Percentiles rank a stretch among this genome's conserved stretches.
Conservation (phyloP, 2,329 filamentous ascomycete genomes). For the Mycocentrospora acerina region DNA sequence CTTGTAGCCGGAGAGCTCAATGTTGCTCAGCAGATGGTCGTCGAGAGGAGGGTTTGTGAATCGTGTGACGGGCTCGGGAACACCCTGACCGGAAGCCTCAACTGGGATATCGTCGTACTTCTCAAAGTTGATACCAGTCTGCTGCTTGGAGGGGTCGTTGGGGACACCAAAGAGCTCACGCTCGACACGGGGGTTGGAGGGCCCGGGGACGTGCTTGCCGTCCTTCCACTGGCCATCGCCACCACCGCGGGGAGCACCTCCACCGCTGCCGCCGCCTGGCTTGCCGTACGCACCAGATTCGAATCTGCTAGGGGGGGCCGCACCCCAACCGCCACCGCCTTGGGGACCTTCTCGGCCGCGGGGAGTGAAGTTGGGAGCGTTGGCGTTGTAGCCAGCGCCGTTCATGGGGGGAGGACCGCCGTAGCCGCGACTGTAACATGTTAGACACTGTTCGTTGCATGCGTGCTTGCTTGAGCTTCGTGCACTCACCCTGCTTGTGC, state of each 20-base stretch:
- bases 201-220: conserved; percentile 92
- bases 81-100: conserved; percentile 89
- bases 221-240: conserved; percentile 97
- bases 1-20: conserved; percentile 91
- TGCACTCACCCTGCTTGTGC: conserved; percentile 24
- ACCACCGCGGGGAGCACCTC: conserved; percentile 70
- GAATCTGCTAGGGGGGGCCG: conserved; percentile 50
- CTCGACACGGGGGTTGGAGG: conserved; percentile 84
- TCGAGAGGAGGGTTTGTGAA: conserved; percentile 97
- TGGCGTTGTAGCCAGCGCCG: conserved; percentile 58
- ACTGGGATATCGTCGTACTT: conserved; percentile 99
- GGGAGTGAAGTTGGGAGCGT: conserved; percentile 60
- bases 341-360: conserved; percentile 41
- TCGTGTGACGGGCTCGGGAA: conserved; percentile 84
- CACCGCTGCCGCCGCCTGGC: conserved; percentile 51
- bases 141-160: conserved; percentile 92
- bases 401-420: conserved; percentile 46
- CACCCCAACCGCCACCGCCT: conserved; percentile 43
- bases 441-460: conserved; percentile 15
- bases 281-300: conserved; percentile 66
- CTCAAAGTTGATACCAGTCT: conserved; percentile 99
- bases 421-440: conserved; percentile 28
- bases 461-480: conserved; percentile 2
- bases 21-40: conserved; percentile 89
- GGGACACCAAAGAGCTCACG: conserved; percentile 90